Conservation (phyloP, 169 alveolate genomes). For the Plasmodium malariae region DNA sequence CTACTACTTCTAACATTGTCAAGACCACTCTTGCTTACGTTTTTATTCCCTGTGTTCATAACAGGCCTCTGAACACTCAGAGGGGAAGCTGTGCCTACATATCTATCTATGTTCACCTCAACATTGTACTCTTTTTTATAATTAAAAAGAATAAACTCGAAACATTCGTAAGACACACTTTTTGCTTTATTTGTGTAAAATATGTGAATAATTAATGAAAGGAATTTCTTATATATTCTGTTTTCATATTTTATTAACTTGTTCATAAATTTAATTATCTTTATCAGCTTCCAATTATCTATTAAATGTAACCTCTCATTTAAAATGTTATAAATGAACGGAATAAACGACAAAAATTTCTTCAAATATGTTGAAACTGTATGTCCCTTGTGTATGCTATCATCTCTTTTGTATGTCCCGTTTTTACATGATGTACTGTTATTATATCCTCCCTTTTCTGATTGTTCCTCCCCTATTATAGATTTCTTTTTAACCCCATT, state of each 20-base stretch:
- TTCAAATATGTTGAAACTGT: background rate
- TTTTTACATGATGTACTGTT: background rate
- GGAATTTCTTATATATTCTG: conserved; percentile 47
- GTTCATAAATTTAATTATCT: conserved; percentile 34
- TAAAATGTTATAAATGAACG: conserved; percentile 29
- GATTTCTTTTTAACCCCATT: background rate
- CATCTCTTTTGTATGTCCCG: background rate
- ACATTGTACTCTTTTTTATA: conserved; percentile 13
- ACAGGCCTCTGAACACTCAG: too few relatives aligned
- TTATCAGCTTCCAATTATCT: conserved; percentile 57
- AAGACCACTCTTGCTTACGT: too few relatives aligned
- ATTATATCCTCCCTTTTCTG: background rate
- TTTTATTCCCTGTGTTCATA: too few relatives aligned
- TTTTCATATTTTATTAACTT: conserved; percentile 38
- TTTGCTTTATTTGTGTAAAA: conserved; percentile 56
- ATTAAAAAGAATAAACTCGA: conserved; percentile 40
- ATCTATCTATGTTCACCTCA: conserved; percentile 2
- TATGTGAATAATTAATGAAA: conserved; percentile 45
- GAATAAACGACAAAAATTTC: conserved; percentile 42
- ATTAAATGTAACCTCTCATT: conserved; percentile 40
- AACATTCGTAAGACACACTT: conserved; percentile 43
- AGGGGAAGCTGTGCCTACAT: background rate
- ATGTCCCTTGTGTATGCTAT: background rate
- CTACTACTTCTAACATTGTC: too few relatives aligned
- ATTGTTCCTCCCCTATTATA: background rate